Base-by-base conservation (phyloP, 768 basidiomycete species). In the Pleurotus cornucopiae region DNA sequence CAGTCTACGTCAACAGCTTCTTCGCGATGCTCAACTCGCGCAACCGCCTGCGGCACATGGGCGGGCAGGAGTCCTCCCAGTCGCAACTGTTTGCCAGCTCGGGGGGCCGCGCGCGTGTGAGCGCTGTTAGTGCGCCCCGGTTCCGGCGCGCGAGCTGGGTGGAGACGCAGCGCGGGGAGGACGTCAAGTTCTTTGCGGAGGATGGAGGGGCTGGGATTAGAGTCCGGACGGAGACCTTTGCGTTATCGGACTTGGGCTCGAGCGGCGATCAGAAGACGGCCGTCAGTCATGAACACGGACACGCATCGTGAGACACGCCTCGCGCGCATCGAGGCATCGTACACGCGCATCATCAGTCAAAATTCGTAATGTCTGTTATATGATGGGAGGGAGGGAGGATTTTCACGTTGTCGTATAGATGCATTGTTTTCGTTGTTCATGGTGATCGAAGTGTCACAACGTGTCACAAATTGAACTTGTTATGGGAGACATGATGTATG, bases 1-100 rank as follows among this genome's bases (percentile, higher is more conserved):
- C 48, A 49, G 48, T 49, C 48, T 49, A 49, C 48, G 48, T 37
- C 25, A 49, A 49, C 14, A 26, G 23, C 26, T 49, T 49, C 48
- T 34, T 49, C 6, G 48, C 48, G 2, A 49, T 16, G 12, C 48
- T 49, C 48, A 49, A 49, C 14, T 49, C 48, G 21, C 23, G 48
- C 13, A 49, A 49, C 25, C 48, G 26, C 25, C 48, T 49, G 12
- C 48, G 48, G 6, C 48, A 34, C 13, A 49, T 49, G 13, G 48
- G 26, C 9, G 20, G 12, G n/a, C 37, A 25, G n/a, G 13, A 49
- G 26, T 49, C 48, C 14, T 23, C 20, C 21, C 21, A 21, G 21
- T 21, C 21, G 2, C 21, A 21, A 1, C 4, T 16, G 46, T 46
- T 4, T 13, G 7, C 18, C 46, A 23, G 20, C 25, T 13, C 25